These are phyloP conservation scores for Russula ochroleuca DNA, from an alignment of 768 basidiomycete species.

Conservation along the genomic window DNA sequence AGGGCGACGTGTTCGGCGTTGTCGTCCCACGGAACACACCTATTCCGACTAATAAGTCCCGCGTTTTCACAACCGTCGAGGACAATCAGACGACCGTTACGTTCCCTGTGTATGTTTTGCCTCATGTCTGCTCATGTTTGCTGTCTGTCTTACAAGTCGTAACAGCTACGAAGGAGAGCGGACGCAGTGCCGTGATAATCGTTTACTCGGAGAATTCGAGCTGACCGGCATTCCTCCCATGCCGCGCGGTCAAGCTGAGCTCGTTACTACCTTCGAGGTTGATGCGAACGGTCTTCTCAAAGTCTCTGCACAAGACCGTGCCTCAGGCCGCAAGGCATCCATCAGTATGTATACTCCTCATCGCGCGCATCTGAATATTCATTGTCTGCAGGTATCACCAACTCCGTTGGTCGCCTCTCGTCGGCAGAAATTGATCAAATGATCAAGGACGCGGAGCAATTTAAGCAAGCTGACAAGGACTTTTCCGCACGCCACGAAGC, in stretches of 20 bases:
- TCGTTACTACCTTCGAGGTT: conserved; percentile 98
- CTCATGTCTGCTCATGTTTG: neutral
- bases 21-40: conserved; percentile 99
- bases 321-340: conserved; percentile 98
- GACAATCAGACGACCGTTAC: conserved; percentile 99
- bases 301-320: conserved; percentile 97
- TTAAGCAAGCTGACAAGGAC: conserved; percentile 94
- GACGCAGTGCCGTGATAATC: conserved; percentile 99
- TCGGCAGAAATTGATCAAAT: conserved; percentile 98
- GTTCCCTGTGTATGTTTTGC: conserved; percentile 82
- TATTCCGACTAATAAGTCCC: conserved; percentile 98
- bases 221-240: conserved; percentile 98
- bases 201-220: conserved; percentile 98
- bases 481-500: conserved; percentile 98
- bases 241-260: conserved; percentile 98
- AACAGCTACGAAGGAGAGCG: conserved; percentile 95
- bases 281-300: conserved; percentile 99
- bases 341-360: conserved; percentile 59
- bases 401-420: conserved; percentile 98
- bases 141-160: conserved; percentile 20
- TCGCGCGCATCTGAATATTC: conserved; percentile 19
- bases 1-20: conserved; percentile 99
- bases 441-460: conserved; percentile 99
- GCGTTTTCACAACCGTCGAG: conserved; percentile 99
- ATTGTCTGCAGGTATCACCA: conserved; percentile 72